Evolutionary conservation across 1,284 basidiomycete genomes (phyloP).

Genomic region (Leccinum pseudoinsigne): DNA sequence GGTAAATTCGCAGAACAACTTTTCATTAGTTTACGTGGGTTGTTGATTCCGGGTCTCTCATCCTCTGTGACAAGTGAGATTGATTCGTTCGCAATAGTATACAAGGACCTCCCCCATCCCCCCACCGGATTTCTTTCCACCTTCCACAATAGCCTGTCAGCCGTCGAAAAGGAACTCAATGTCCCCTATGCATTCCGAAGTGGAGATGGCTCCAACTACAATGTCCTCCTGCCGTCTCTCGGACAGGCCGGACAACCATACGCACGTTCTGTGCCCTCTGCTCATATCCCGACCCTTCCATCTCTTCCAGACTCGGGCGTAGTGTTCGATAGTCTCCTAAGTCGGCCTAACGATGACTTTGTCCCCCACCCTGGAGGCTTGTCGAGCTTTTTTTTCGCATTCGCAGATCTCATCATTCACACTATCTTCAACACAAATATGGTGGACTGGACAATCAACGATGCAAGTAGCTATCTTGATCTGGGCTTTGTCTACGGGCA

Average conservation of each 20-base stretch:
- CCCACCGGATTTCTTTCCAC: slow-evolving; percentile 39
- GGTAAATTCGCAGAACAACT: slow-evolving; percentile 44
- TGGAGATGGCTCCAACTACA: too few species aligned
- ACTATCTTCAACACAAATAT: slow-evolving; percentile 61
- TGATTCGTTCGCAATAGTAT: slow-evolving; percentile 29
- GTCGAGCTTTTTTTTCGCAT: too few species aligned
- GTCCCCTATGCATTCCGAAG: too few species aligned
- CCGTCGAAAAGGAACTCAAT: too few species aligned
- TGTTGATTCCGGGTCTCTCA: neutral
- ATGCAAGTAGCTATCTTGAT: slow-evolving; percentile 66
- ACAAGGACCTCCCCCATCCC: slow-evolving; percentile 71
- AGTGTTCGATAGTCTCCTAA: too few species aligned
- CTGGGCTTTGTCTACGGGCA: slow-evolving; percentile 58
- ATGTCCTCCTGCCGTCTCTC: slow-evolving; percentile 45
- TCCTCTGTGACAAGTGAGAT: neutral
- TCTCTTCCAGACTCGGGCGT: too few species aligned
- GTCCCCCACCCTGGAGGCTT: too few species aligned
- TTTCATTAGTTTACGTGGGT: slow-evolving; percentile 51
- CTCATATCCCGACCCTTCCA: slow-evolving; percentile 39
- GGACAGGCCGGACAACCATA: slow-evolving; percentile 70
- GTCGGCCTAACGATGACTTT: too few species aligned
- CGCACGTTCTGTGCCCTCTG: slow-evolving; percentile 69
- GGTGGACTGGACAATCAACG: slow-evolving; percentile 57
- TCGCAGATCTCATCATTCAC: slow-evolving; percentile 74
- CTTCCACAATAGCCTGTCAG: too few species aligned